Conservation (phyloP, 345 rosid species). For the Pelargonium nanum region DNA sequence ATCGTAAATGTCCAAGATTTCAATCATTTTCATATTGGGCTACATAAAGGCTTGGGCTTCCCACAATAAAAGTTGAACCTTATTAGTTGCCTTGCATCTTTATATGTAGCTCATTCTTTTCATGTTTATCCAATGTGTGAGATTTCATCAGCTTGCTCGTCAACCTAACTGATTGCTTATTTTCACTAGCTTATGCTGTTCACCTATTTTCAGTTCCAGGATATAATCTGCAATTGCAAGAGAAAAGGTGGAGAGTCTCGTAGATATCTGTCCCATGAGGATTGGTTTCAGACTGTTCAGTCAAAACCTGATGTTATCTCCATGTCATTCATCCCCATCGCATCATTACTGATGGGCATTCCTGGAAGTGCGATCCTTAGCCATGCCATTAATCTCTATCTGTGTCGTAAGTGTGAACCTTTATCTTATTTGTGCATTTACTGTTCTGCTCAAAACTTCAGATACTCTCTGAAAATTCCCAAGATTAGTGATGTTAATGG, state of each 20-base stretch:
- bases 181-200: neutral
- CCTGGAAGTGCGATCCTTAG: slow-evolving; percentile 88
- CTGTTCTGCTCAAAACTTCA: too few species aligned
- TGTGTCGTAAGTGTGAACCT: slow-evolving; percentile 52
- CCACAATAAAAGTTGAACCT: too few species aligned
- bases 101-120: too few species aligned
- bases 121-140: too few species aligned
- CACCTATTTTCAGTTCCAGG: slow-evolving; percentile 48
- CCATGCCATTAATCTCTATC: slow-evolving; percentile 92
- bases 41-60: too few species aligned
- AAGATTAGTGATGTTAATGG: too few species aligned
- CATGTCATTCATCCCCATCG: slow-evolving; percentile 80
- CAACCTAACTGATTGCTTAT: too few species aligned
- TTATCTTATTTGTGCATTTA: neutral
- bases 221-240: slow-evolving; percentile 52
- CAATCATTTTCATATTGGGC: too few species aligned
- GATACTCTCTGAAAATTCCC: too few species aligned
- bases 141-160: too few species aligned
- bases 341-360: slow-evolving; percentile 84
- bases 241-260: slow-evolving; percentile 83
- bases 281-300: slow-evolving; percentile 89
- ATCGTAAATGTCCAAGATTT: too few species aligned
- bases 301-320: slow-evolving; percentile 82
- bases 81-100: too few species aligned
- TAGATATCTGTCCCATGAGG: slow-evolving; percentile 51